Base-by-base conservation (phyloP, 176 grass and related monocot genomes). In the Oryza officinalis region DNA sequence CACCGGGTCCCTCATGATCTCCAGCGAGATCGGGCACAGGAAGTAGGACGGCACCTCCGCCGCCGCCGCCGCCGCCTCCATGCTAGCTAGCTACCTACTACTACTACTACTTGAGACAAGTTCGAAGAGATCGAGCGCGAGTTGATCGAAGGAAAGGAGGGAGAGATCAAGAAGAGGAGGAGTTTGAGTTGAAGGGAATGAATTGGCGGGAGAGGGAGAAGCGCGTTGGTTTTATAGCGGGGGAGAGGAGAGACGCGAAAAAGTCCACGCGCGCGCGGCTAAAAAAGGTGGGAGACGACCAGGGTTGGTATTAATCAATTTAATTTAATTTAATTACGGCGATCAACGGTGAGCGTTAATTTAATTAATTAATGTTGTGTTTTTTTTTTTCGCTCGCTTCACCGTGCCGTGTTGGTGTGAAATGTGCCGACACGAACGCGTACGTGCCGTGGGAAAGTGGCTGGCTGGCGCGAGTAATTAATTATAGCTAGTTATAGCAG, bases 21-120 rank as follows among this genome's bases (percentile, higher is more conserved):
- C 85, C 5, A 96, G 93, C 25, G 96, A 99, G 64, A 99, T 92
- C 2, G 93, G 96, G 69, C 96, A 99, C 3, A 99, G 83, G 84
- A 94, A 99, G 77, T 96, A 92, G 5, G 84, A 74, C 3, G 93
- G 96, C 81, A 99, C 88, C 81, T 94, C 91, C 23, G 83, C 75
- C 68, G 33, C 69, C 63, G 65, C 28, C 2, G 71, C 13, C 73
- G 86, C 11, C n/a, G 70, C 1, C 10, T 94, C 86, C 92, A 91
- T 88, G 37, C 57, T 44, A 23, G n/a, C 18, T 1, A n/a, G n/a
- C n/a, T n/a, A n/a, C n/a, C n/a, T n/a, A n/a, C n/a, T n/a, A n/a
- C n/a, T n/a, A n/a, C n/a, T n/a, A n/a, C n/a, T n/a, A 63, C 8
- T 40, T 9, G 38, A 40, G 8, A 40, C 38, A 6, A 35, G 33